Base-by-base conservation (phyloP, 176 grass and related monocot species). In the Aegilops sharonensis region DNA sequence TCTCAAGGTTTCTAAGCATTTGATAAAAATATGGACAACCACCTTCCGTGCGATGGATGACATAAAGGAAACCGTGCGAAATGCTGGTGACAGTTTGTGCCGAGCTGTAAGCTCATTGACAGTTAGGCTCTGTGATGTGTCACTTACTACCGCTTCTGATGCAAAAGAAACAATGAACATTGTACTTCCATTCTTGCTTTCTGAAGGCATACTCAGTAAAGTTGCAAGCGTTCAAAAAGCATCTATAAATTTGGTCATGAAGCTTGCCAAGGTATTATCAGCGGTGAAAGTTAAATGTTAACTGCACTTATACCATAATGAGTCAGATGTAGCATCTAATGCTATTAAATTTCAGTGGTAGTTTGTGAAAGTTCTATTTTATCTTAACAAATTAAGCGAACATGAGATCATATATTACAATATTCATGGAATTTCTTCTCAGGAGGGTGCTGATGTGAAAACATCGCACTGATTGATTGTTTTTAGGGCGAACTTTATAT, bases 31-130 rank as follows among this genome's bases (percentile, higher is more conserved):
- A 93, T 98, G 96, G 96, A 92, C 84, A 70, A 83, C 86, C 24
- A 85, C 93, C 79, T 98, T 98, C 70, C 89, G 96, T 62, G 93
- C 91, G 21, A 98, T 98, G 96, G 96, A 98, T 92, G 96, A 98
- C 65, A 98, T 98, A 81, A 98, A 98, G 79, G 96, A 98, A 94
- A 95, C 96, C 65, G 96, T 98, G 83, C 83, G 96, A 60, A 98
- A 94, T 90, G 88, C 96, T 70, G 96, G 96, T 69, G 96, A 95
- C 69, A 95, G 78, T 89, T 91, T 98, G 84, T 98, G 93, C 79
- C 93, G 96, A 87, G 88, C 91, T 76, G 57, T 89, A 78, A 95
- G 93, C 88, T 98, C 88, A 80, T 91, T 98, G 85, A 94, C 96
- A 81, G 83, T 85, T 17, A 92, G 96, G 84, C 81, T 98, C 12